phyloP scores from a whole-genome alignment of 2,329 filamentous ascomycete genomes.

The Penicillium olsonii region DNA sequence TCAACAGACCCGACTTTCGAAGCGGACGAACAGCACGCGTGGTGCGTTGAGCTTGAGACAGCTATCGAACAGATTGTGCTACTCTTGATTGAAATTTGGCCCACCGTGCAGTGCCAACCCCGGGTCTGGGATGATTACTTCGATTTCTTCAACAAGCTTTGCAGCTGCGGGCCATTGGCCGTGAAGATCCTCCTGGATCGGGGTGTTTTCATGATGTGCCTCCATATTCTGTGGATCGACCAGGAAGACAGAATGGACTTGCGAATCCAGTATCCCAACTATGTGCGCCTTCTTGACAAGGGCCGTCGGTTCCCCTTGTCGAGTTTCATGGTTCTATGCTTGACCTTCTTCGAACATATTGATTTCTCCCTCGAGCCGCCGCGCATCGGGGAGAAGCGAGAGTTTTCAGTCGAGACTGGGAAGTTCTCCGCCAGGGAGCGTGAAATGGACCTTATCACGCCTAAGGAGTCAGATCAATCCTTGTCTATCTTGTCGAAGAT shows the following conservation, averaged over 20 bases:
- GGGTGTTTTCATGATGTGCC: constrained; percentile 60
- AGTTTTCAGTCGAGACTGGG: constrained; percentile 21
- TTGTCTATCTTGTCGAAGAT: constrained; percentile 60
- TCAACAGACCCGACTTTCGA: constrained; percentile 27
- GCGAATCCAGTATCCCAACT: constrained; percentile 54
- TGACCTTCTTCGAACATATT: constrained; percentile 39
- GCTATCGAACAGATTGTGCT: constrained; percentile 39
- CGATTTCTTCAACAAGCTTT: constrained; percentile 67
- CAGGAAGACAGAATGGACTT: constrained; percentile 50
- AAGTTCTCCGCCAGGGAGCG: constrained; percentile 35
- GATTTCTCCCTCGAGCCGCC: constrained; percentile 37
- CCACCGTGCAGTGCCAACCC: constrained; percentile 61
- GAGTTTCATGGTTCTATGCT: constrained; percentile 46
- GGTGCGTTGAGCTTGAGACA: constrained; percentile 29
- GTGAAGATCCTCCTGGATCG: constrained; percentile 60
- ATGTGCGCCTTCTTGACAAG: constrained; percentile 47
- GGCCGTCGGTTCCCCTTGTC: constrained; percentile 48
- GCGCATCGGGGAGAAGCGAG: constrained; percentile 26
- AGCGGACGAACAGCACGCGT: constrained; percentile 26
- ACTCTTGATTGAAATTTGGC: constrained; percentile 61
- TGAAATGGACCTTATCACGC: constrained; percentile 37
- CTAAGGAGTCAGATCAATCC: constrained; percentile 36
- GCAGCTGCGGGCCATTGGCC: constrained; percentile 61
- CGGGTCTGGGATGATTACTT: constrained; percentile 79
- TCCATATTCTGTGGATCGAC: constrained; percentile 66